Evolutionary conservation across 2,329 filamentous ascomycete genomes (phyloP), one percentile per base, ranked within the genome.

Genomic region (Chaetomium strumarium): DNA sequence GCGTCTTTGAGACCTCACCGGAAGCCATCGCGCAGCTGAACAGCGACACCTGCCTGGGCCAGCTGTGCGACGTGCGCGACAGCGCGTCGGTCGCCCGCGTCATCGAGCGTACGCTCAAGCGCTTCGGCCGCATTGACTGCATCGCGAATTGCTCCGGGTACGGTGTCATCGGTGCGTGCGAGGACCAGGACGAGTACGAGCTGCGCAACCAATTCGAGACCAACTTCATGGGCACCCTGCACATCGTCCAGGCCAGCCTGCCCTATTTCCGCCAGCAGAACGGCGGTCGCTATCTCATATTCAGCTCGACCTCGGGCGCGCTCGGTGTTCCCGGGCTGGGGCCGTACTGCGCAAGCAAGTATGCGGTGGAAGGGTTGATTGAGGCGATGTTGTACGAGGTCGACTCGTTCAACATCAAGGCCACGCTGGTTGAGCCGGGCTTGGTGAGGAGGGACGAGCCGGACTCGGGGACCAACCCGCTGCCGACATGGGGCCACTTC

Each of bases 321-420:
- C 78, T 96, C n/a, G 93, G 92, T 2, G 90, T 97, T 0, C 93
- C 93, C 0, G 93, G 93, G 0, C 72, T 97, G 6, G 92, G 92
- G 0, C 92, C 92, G 0, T 97, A 96, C 66, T 97, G 92, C 69
- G 93, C 93, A 1, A 96, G 90, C 14, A 99, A 97, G 68, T 97
- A 96, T 70, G 93, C 93, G 0, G 90, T 96, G 4, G 93, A 99
- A 67, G 93, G 92, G 0, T 75, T 99, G 49, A 90, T 97, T 61
- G 93, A 99, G 70, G 91, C 89, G 14, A 92, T 99, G 88, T 78
- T 96, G 14, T 97, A 97, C 70, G 93, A 99, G 67, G 85, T 95
- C 36, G 91, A 96, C 60, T 70, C 75, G 0, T 96, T 95, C 71
- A 92, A 93, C 66, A 87, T 97, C 68, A 96, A 95, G 69, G 89